Evolutionary conservation across 192 early-diverging fungal species (phyloP).

Genomic region (Linnemannia exigua): DNA sequence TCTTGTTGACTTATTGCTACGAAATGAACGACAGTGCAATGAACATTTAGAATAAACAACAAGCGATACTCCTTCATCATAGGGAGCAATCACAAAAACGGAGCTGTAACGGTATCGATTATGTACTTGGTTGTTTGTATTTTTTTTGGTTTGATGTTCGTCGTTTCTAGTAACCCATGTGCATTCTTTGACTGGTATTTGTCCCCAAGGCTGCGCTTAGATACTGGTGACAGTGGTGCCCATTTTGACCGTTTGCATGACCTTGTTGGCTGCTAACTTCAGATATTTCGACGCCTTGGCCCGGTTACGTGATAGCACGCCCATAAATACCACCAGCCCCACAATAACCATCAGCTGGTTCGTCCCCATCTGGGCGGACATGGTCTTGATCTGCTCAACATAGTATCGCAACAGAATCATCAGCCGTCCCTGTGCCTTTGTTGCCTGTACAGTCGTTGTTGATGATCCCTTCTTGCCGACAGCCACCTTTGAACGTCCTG

Average conservation of each 20-base stretch:
- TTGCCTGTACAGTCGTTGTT: not conserved
- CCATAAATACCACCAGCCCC: slow-evolving; percentile 44
- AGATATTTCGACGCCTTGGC: slow-evolving; percentile 22
- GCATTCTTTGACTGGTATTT: not conserved
- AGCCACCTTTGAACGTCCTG: slow-evolving; percentile 14
- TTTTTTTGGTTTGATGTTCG: too few species aligned
- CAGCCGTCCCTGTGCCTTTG: slow-evolving; percentile 15
- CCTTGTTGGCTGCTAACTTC: slow-evolving; percentile 30
- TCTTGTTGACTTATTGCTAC: too few species aligned
- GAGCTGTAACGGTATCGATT: too few species aligned
- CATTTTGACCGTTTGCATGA: slow-evolving; percentile 53
- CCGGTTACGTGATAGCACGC: slow-evolving; percentile 32
- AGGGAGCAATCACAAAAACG: too few species aligned
- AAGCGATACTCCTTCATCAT: too few species aligned
- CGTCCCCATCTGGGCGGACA: slow-evolving; percentile 21
- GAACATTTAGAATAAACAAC: too few species aligned
- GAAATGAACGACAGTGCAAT: too few species aligned
- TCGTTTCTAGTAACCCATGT: not conserved
- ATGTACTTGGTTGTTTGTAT: not conserved
- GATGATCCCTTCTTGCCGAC: slow-evolving; percentile 16
- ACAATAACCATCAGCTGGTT: slow-evolving; percentile 45
- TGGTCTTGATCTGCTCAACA: slow-evolving; percentile 17
- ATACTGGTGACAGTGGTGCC: slow-evolving; percentile 43
- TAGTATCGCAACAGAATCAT: slow-evolving; percentile 34
- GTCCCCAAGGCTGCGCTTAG: not conserved